Evolutionary conservation across 2,329 filamentous ascomycete species (phyloP), one percentile per base, ranked within the genome.

Genomic region (Amylocarpus encephaloides): DNA sequence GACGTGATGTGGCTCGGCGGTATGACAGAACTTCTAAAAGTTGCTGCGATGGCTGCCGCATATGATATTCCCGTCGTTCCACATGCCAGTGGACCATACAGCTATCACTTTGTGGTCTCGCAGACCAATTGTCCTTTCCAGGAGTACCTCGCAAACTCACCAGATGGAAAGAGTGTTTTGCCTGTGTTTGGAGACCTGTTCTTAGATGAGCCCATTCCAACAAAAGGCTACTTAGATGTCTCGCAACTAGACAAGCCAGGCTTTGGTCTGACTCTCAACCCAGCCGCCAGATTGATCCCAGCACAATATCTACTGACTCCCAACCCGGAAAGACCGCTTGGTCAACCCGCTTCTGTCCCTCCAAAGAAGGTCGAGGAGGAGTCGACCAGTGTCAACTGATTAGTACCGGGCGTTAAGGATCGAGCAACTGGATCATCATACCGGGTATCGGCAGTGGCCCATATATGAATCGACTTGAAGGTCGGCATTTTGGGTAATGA

Each of bases 1-100:
- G 91, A 96, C 65, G 90, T 96, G 57, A 96, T 96, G 91, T 96
- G 91, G 91, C 82, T 95, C 12, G 91, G 91, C 55, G 91, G 91
- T 54, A 69, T 96, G 76, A 96, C 91, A 1, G 91, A 96, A 70
- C 77, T 96, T 51, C 82, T 96, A 58, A 93, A 89, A 70, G 85
- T 96, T 46, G 80, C 89, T 13, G 86, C 90, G 48, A 85, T 94
- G 80, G 91, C 91, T 3, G 82, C 90, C 4, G 91, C 91, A 18
- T 96, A 96, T 69, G 91, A 96, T 64, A 86, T 96, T 53, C 91
- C 91, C 11, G 90, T 96, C 13, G 88, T 96, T 12, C 91, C 91
- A n/a, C 91, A 96, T 66, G 91, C 91, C 40, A 93, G 86, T 54
- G 91, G 91, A 1, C 88, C 91, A 2, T 96, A 96, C 73, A 93